These are phyloP conservation scores for Sistotremastrum suecicum DNA, from an alignment of 768 basidiomycete species.

Conservation along the genomic window DNA sequence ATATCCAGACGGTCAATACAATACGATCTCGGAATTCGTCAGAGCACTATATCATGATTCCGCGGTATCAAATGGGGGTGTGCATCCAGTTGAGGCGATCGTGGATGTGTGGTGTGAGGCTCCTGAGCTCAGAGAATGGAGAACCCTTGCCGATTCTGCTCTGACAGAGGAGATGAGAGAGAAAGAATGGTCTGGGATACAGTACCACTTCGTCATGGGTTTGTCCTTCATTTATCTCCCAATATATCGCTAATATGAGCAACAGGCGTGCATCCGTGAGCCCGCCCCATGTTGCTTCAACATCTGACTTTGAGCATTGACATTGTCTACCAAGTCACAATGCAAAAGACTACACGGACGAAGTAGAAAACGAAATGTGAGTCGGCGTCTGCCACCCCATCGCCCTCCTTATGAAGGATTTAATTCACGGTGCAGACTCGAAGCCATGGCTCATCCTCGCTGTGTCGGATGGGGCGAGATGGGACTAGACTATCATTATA, in stretches of 20 bases:
- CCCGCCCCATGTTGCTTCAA: not conserved
- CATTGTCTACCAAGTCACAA: constrained; percentile 38
- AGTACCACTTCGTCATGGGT: constrained; percentile 82
- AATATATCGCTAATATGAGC: not conserved
- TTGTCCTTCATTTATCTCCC: constrained; percentile 11
- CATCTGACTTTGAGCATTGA: not conserved
- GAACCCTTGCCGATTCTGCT: constrained; percentile 61
- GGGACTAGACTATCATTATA: constrained; percentile 77
- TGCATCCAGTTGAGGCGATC: constrained; percentile 43
- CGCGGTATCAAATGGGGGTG: not conserved
- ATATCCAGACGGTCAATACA: constrained; percentile 42
- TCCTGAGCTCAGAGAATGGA: constrained; percentile 48
- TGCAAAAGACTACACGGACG: constrained; percentile 52
- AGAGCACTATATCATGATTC: constrained; percentile 39
- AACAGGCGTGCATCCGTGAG: constrained; percentile 63
- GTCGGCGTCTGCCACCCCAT: constrained; percentile 11
- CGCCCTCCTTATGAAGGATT: not conserved
- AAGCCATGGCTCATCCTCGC: constrained; percentile 65
- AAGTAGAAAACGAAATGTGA: constrained; percentile 55
- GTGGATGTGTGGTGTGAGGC: constrained; percentile 89
- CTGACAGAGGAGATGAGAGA: constrained; percentile 31
- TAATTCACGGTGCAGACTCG: constrained; percentile 28
- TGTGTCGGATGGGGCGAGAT: constrained; percentile 88
- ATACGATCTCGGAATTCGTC: constrained; percentile 56
- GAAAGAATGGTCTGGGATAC: constrained; percentile 48